Evolutionary conservation across 2,329 filamentous ascomycete species (phyloP), one percentile per base, ranked within the genome.

Genomic region (Colletotrichum lini): DNA sequence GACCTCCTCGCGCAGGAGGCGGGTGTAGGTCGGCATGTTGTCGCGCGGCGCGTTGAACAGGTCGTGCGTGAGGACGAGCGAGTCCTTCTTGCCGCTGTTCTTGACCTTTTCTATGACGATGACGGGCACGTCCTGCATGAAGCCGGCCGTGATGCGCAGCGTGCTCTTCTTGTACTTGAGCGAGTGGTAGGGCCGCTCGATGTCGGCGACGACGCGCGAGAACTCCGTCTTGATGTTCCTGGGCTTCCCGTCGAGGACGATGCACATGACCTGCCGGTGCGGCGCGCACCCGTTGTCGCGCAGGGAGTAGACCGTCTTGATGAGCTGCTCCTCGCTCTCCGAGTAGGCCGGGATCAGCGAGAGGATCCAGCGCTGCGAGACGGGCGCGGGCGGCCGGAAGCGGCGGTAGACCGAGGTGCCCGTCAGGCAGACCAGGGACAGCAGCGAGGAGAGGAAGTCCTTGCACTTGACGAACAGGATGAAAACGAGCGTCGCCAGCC

Each of bases 21-120:
- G 59, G n/a, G 59, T 62, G 47, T 62, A 62, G 1, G 59, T 42
- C 30, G 59, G 59, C 59, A 62, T 62, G 30, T 62, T 52, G 8
- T 26, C 59, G n/a, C 59, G 47, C 3, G 59, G 59, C 9, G 59
- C 59, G 21, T 62, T 52, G 59, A 65, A 65, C 12, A 65, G 40
- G 61, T 65, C 61, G 40, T 65, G 61, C 6, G 61, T 65, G 23
- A 65, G 61, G 13, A 65, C 40, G 40, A 65, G 61, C 7, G 61
- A 65, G 7, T 65, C 61, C 61, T 65, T 65, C 42, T 65, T 65
- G 40, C 61, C 61, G 50, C 26, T 40, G 26, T 65, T 65, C 50
- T 57, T 65, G 23, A 57, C 61, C 40, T 65, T 65, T 44, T 65
- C 50, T 18, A 65, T 57, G 40, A 65, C 61, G n/a, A 65, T 65